phyloP scores from a whole-genome alignment of 371 early-diverging fungal species.

The Nematocida ausubeli region DNA sequence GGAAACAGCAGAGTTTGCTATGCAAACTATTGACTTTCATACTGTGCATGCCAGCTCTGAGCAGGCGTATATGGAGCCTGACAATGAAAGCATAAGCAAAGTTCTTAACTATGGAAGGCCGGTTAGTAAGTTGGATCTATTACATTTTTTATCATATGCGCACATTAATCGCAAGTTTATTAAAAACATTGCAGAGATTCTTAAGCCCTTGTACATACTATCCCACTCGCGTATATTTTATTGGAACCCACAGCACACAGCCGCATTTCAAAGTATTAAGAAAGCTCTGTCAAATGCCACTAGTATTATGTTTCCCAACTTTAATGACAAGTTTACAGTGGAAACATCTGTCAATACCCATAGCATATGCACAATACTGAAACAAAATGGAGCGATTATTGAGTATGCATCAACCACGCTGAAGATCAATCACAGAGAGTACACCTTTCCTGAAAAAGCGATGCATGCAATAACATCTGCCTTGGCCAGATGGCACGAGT shows the following conservation, averaged over 20 bases:
- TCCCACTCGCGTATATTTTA: neutral
- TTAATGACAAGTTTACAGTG: neutral
- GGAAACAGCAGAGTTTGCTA: neutral
- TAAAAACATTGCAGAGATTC: neutral
- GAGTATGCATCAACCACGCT: neutral
- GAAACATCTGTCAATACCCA: neutral
- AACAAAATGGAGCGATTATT: neutral
- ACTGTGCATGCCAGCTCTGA: neutral
- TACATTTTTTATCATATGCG: neutral
- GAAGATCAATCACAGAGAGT: neutral
- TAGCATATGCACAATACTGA: neutral
- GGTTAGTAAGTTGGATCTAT: neutral
- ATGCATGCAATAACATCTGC: neutral
- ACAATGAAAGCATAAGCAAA: neutral
- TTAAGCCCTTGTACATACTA: neutral
- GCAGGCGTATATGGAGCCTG: neutral
- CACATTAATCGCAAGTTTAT: neutral
- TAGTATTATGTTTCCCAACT: neutral
- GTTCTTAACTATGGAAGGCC: neutral
- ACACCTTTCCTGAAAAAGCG: neutral
- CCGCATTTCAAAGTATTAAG: neutral
- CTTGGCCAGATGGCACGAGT: neutral
- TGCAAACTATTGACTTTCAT: neutral
- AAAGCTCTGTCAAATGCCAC: neutral
- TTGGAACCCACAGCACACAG: neutral